Percentiles rank a stretch among this genome's conserved stretches.
These are phyloP conservation scores for Tuber aestivum DNA, from an alignment of 495 filamentous ascomycete genomes.

Conservation along the genomic window DNA sequence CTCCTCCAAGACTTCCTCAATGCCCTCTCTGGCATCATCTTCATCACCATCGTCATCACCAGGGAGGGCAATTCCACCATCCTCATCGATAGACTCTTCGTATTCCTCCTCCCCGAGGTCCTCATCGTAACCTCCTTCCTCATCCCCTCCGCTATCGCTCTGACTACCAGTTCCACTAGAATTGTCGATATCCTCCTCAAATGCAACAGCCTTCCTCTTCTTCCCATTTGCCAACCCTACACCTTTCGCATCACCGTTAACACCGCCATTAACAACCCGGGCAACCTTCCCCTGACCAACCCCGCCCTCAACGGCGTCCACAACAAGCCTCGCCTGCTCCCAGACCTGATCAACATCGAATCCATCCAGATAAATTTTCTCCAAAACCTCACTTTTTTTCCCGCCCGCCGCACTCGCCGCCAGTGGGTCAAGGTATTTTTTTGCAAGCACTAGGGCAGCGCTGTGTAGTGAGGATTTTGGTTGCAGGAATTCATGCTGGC, in stretches of 20 bases:
- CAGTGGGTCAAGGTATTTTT: constrained; percentile 42
- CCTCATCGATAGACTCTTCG: constrained; percentile 47
- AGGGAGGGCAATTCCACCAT: constrained; percentile 47
- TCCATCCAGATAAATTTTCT: constrained; percentile 73
- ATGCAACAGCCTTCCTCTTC: constrained; percentile 35
- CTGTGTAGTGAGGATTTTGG: constrained; percentile 30
- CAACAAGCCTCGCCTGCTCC: constrained; percentile 82
- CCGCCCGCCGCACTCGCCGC: constrained; percentile 24
- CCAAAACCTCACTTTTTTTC: constrained; percentile 24
- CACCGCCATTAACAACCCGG: constrained; percentile 16
- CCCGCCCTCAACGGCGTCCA: constrained; percentile 50
- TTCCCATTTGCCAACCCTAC: constrained; percentile 37
- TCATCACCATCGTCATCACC: constrained; percentile 37
- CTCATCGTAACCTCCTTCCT: constrained; percentile 41
- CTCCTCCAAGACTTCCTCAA: constrained; percentile 44
- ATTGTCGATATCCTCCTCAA: constrained; percentile 36
- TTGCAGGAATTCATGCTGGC: constrained; percentile 38
- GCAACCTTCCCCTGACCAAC: constrained; percentile 43
- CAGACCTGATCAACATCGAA: constrained; percentile 87
- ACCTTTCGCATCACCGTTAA: constrained; percentile 30
- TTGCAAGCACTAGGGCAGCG: constrained; percentile 39
- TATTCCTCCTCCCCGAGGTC: constrained; percentile 45
- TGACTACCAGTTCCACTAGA: constrained; percentile 6
- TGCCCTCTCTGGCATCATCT: constrained; percentile 39
- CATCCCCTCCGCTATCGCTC: constrained; percentile 41